Percentiles rank a stretch among this genome's conserved stretches.
Evolutionary conservation across 192 early-diverging fungal species (phyloP).

Genomic region (Diversispora eburnea): DNA sequence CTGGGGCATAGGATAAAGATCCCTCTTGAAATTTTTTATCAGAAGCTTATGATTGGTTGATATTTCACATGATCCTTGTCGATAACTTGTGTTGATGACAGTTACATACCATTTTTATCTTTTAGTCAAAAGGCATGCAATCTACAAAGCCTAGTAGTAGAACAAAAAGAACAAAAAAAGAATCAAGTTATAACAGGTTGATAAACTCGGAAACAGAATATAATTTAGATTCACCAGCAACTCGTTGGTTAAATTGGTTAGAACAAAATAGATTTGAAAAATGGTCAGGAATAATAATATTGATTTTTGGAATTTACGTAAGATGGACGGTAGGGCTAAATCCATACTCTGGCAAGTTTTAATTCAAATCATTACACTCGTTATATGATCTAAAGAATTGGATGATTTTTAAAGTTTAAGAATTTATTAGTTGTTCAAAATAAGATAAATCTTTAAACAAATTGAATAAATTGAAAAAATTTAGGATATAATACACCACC

Average conservation of each 20-base stretch:
- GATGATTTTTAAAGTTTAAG: too few relatives aligned
- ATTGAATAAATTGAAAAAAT: background rate
- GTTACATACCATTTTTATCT: too few relatives aligned
- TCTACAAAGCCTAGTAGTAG: too few relatives aligned
- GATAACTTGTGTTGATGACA: too few relatives aligned
- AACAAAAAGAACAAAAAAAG: too few relatives aligned
- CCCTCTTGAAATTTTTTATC: too few relatives aligned
- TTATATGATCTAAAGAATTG: background rate
- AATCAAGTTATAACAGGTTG: too few relatives aligned
- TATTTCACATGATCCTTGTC: too few relatives aligned
- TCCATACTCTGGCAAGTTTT: conserved; percentile 67
- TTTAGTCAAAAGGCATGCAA: too few relatives aligned
- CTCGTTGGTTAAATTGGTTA: conserved; percentile 13
- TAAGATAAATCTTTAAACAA: background rate
- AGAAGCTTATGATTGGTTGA: too few relatives aligned
- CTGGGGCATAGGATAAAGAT: too few relatives aligned
- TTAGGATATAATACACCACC: conserved; percentile 67
- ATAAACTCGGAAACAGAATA: background rate
- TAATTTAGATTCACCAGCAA: background rate
- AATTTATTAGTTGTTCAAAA: background rate
- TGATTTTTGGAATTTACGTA: conserved; percentile 54
- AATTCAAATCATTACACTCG: background rate
- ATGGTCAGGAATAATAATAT: conserved; percentile 26
- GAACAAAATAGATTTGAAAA: background rate
- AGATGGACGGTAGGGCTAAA: conserved; percentile 65